Percentiles rank a stretch among this genome's conserved stretches.
phyloP scores from a whole-genome alignment of 2,329 filamentous ascomycete genomes.

The Lasiodiplodia theobromae region DNA sequence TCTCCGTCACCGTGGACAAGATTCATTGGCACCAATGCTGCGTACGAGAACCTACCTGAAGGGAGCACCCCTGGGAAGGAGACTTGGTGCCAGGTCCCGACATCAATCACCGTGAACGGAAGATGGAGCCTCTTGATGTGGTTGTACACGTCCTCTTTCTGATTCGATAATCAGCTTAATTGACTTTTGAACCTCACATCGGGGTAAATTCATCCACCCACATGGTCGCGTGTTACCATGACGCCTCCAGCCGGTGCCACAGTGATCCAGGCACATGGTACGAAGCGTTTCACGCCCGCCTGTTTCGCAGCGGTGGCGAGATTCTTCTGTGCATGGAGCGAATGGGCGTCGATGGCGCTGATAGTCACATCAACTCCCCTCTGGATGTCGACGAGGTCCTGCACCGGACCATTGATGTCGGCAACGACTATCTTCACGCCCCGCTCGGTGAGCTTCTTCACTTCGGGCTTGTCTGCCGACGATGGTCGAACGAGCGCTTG shows the following conservation, averaged over 20 bases:
- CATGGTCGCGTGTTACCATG: conserved; percentile 51
- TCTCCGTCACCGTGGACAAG: conserved; percentile 44
- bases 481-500: background rate
- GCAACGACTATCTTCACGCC: conserved; percentile 4
- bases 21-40: background rate
- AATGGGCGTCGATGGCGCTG: background rate
- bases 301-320: conserved; percentile 36
- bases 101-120: conserved; percentile 64
- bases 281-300: conserved; percentile 42
- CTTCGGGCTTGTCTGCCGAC: background rate
- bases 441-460: conserved; percentile 5
- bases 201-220: conserved; percentile 31
- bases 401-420: background rate
- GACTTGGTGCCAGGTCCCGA: conserved; percentile 66
- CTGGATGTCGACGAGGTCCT: background rate
- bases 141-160: background rate
- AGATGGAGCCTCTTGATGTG: conserved; percentile 58
- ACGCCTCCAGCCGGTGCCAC: conserved; percentile 53
- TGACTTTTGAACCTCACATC: background rate
- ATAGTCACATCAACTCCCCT: background rate
- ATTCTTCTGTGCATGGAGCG: background rate
- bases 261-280: conserved; percentile 45
- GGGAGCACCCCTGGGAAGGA: conserved; percentile 50
- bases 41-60: conserved; percentile 52
- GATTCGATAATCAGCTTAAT: background rate